Percentiles rank a stretch among this genome's conserved stretches.
Conservation (phyloP, 306 rosid species). For the Senna siamea region DNA sequence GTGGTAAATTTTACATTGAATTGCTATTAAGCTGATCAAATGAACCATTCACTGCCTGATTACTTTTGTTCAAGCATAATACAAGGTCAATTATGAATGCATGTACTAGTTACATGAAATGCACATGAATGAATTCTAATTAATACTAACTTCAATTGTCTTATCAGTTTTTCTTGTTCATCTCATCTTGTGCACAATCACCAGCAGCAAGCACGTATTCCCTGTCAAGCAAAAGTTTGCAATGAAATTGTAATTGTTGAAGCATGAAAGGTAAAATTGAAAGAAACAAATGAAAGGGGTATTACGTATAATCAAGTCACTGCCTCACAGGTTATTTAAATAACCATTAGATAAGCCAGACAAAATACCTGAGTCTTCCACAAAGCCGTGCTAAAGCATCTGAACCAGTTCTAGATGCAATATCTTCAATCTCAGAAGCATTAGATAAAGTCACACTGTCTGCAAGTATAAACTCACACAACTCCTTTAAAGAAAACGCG, state of each 20-base stretch:
- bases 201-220: constrained; percentile 58
- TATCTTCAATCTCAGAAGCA: constrained; percentile 71
- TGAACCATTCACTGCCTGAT: constrained; percentile 3
- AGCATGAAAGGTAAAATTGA: constrained; percentile 5
- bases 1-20: not conserved
- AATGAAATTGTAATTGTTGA: constrained; percentile 11
- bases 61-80: constrained; percentile 41
- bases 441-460: constrained; percentile 68
- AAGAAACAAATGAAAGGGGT: constrained; percentile 30
- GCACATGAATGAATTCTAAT: not conserved
- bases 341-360: too few species aligned
- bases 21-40: constrained; percentile 27
- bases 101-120: not conserved
- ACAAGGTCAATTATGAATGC: not conserved
- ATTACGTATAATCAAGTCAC: too few species aligned
- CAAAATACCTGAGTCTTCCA: constrained; percentile 77
- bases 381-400: constrained; percentile 95
- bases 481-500: constrained; percentile 88
- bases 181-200: constrained; percentile 44
- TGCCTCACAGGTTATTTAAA: too few species aligned
- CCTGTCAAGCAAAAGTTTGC: constrained; percentile 45
- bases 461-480: constrained; percentile 87
- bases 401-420: constrained; percentile 86
- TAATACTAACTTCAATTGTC: constrained; percentile 28
- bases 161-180: constrained; percentile 35